Evolutionary conservation across 1,139 yeast species (phyloP), one percentile per base, ranked within the genome.

Genomic region (Candida glucosophila): DNA sequence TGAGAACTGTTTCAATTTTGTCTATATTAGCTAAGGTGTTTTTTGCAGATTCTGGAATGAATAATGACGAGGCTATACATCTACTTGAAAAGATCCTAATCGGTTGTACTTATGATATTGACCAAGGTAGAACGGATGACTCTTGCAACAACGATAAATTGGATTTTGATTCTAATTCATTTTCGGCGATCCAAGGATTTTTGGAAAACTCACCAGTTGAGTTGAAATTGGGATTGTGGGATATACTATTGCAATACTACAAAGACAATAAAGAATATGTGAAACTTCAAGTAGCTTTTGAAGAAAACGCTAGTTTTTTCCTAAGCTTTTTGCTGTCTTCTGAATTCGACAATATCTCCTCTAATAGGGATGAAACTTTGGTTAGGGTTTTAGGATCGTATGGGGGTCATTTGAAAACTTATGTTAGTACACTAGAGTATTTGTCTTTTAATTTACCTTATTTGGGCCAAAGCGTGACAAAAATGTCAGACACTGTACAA

Each of bases 171-270:
- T 18, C 31, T 9, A 37, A 37, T 6, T 58, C 61, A 1, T 41
- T 58, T 7, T 15, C 28, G 3, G 73, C 85, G 4, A 74, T 83
- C 44, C 58, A 64, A 14, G 49, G 55, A 11, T 85, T 85, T 40
- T 58, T 90, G 12, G 55, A 58, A 2, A 58, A 58, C 9, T 75
- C 94, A 0, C 72, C 90, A 0, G 58, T 79, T 12, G 78, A 75
- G 19, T 67, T 86, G 50, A 73, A 70, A 29, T 55, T 85, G 19
- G 75, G 75, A 30, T 55, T 90, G 3, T 88, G 97, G 96, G 71
- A 73, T 23, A 63, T 82, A 14, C 55, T 90, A 11, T 63, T 83
- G 22, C 73, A 70, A 35, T 71, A 71, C 29, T 85, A 82, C 40
- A 52, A 60, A 6, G 57, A 53, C 8, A 48, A 55, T 4, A 50